phyloP scores from a whole-genome alignment of 371 early-diverging fungal genomes.

The Mortierella sp. region DNA sequence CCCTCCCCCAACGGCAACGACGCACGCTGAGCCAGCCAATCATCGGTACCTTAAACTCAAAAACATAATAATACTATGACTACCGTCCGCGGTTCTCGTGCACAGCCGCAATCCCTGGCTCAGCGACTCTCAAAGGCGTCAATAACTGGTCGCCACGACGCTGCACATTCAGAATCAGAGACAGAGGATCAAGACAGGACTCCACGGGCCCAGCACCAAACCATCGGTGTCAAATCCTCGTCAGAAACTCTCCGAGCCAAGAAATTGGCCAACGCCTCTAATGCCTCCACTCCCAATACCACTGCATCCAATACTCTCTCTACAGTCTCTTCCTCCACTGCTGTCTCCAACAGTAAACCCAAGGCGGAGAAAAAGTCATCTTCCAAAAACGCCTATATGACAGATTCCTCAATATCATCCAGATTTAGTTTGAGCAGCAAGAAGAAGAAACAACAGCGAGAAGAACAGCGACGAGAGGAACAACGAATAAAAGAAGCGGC shows the following conservation, averaged over 20 bases:
- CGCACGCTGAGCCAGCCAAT: neutral
- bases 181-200: slow-evolving; percentile 26
- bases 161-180: slow-evolving; percentile 5
- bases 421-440: slow-evolving; percentile 28
- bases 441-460: slow-evolving; percentile 29
- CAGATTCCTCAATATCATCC: neutral
- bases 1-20: neutral
- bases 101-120: neutral
- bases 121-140: neutral
- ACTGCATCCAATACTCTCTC: slow-evolving; percentile 6
- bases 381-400: neutral
- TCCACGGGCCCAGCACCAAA: slow-evolving; percentile 22
- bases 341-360: slow-evolving; percentile 9
- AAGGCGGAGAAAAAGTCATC: neutral
- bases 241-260: slow-evolving; percentile 35
- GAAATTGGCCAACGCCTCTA: neutral
- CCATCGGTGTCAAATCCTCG: slow-evolving; percentile 26
- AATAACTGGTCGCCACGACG: neutral
- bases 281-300: slow-evolving; percentile 3
- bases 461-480: slow-evolving; percentile 38
- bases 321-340: slow-evolving; percentile 12
- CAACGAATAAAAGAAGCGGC: slow-evolving; percentile 30
- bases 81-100: neutral
- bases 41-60: neutral
- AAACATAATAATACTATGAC: neutral